These are phyloP conservation scores for Irpex rosettiformis DNA, from an alignment of 1,284 basidiomycete genomes.

Conservation along the genomic window DNA sequence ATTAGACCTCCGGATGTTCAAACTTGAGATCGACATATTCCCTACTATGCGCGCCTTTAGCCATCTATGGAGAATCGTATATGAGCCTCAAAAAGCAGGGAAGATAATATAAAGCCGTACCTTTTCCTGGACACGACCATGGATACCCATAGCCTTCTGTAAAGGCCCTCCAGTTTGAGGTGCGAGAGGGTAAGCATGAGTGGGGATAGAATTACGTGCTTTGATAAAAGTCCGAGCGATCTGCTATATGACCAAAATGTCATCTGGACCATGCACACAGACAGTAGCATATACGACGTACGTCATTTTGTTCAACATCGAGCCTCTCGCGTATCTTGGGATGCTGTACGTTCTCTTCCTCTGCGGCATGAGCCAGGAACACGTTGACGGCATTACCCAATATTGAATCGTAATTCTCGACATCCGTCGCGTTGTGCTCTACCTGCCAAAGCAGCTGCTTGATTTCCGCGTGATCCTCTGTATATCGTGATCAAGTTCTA, in stretches of 20 bases:
- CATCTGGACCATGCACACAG: background rate
- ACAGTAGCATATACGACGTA: too few relatives aligned
- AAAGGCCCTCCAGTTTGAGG: slow-evolving; percentile 19
- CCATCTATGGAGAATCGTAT: slow-evolving; percentile 9
- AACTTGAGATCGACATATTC: slow-evolving; percentile 17
- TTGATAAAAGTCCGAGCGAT: slow-evolving; percentile 13
- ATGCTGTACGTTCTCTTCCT: slow-evolving; percentile 23
- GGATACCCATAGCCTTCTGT: slow-evolving; percentile 19
- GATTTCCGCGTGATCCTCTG: slow-evolving; percentile 24
- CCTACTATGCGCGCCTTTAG: slow-evolving; percentile 14
- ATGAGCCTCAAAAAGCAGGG: background rate
- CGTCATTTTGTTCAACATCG: slow-evolving; percentile 22
- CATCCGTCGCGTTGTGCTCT: slow-evolving; percentile 13
- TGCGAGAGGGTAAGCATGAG: slow-evolving; percentile 16
- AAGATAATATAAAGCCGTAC: slow-evolving; percentile 2
- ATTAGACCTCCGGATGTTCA: slow-evolving; percentile 10
- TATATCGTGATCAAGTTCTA: too few relatives aligned
- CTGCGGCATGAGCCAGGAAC: slow-evolving; percentile 24
- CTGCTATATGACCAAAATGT: slow-evolving; percentile 13
- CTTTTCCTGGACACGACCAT: slow-evolving; percentile 18
- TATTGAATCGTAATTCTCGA: slow-evolving; percentile 19
- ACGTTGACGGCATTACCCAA: slow-evolving; percentile 21
- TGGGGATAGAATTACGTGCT: background rate
- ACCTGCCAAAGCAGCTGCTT: slow-evolving; percentile 22
- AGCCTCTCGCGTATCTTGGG: slow-evolving; percentile 19